Percentiles rank a stretch among this genome's conserved stretches.
These are phyloP conservation scores for Podospora pseudopauciseta DNA, from an alignment of 495 filamentous ascomycete species.

Conservation along the genomic window DNA sequence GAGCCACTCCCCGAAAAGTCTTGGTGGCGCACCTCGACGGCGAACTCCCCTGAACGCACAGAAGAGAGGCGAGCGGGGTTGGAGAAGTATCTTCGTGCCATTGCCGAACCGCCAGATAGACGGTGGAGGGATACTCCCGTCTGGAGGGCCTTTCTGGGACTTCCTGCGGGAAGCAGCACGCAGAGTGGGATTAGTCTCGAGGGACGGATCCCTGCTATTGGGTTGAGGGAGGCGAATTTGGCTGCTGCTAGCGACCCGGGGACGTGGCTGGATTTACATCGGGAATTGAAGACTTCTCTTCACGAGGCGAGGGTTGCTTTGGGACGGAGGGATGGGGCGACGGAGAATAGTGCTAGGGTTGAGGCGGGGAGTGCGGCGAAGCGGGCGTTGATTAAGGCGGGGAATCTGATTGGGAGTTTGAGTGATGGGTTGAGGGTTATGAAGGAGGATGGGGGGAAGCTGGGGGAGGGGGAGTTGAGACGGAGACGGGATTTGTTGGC, in stretches of 20 bases:
- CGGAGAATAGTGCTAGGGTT: conserved; percentile 43
- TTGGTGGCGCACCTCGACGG: conserved; percentile 86
- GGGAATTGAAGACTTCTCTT: conserved; percentile 75
- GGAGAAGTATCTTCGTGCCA: conserved; percentile 76
- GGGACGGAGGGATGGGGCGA: conserved; percentile 70
- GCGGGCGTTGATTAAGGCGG: conserved; percentile 71
- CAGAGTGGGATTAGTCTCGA: conserved; percentile 44
- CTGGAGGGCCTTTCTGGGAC: conserved; percentile 84
- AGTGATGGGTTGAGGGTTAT: conserved; percentile 65
- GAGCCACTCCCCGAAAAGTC: conserved; percentile 71
- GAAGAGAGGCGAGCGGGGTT: conserved; percentile 73
- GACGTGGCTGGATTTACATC: conserved; percentile 82
- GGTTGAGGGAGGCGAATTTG: conserved; percentile 31
- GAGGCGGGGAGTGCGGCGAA: conserved; percentile 82
- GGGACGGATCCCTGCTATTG: conserved; percentile 37
- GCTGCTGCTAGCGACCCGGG: conserved; percentile 66
- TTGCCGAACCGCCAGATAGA: conserved; percentile 69
- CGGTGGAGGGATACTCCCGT: conserved; percentile 81
- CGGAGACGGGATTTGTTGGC: conserved; percentile 74
- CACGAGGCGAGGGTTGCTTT: conserved; percentile 77
- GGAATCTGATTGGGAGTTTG: conserved; percentile 61
- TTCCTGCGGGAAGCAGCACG: conserved; percentile 49
- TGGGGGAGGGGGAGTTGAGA: conserved; percentile 86
- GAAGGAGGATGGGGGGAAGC: conserved; percentile 35
- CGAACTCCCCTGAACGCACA: conserved; percentile 69